Conservation (phyloP, 202 grass and related monocot genomes). For the Miscanthus sacchariflorus region DNA sequence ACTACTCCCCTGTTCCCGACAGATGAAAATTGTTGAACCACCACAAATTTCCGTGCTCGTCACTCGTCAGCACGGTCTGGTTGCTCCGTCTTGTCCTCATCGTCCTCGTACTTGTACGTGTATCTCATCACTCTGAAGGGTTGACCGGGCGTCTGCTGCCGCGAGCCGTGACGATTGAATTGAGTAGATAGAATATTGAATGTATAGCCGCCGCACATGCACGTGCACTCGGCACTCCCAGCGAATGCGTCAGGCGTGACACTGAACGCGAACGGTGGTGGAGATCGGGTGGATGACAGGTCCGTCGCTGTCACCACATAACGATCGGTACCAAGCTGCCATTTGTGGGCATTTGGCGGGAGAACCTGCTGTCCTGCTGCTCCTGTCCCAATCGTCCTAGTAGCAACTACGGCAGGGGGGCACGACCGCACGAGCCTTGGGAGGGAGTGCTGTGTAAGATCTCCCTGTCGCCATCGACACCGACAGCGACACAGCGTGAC, state of each 20-base stretch:
- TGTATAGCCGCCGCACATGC: not conserved
- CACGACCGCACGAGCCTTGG: too few relatives aligned
- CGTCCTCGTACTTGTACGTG: not conserved
- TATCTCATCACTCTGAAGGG: not conserved
- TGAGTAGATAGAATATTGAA: not conserved
- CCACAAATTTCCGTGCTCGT: not conserved
- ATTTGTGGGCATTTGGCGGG: not conserved
- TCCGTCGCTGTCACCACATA: not conserved
- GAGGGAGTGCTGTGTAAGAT: not conserved
- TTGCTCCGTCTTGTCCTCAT: not conserved
- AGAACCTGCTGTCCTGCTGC: not conserved
- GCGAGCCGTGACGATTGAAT: conserved; percentile 30
- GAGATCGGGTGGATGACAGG: not conserved
- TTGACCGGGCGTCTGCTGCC: not conserved
- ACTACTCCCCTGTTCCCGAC: not conserved
- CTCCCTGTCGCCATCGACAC: conserved; percentile 23
- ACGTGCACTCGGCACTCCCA: not conserved
- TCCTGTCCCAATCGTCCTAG: not conserved
- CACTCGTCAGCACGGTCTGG: not conserved
- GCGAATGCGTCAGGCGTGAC: conserved; percentile 26
- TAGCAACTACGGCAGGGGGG: not conserved
- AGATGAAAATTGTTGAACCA: not conserved
- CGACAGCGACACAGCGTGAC: conserved; percentile 36
- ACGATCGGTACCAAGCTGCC: not conserved
- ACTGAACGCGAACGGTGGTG: not conserved